Base-by-base conservation (phyloP, 371 early-diverging fungal species). In the Phascolomyces articulosus region DNA sequence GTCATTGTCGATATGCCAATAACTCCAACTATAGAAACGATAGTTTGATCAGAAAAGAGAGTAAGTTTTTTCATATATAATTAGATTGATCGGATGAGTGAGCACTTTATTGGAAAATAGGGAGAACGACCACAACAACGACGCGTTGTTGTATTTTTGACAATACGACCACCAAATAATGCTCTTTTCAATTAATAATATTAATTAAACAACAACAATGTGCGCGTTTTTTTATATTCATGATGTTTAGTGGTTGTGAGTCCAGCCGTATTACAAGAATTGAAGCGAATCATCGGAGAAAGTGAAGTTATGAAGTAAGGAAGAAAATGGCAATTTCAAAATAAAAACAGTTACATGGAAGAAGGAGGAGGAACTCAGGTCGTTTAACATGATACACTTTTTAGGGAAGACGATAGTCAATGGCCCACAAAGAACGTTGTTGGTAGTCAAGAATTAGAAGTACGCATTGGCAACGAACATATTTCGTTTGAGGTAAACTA, bases 1-100 rank as follows among this genome's bases (percentile, higher is more conserved):
- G 98, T 48, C 86, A 86, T 56, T 93, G 95, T 62, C 87, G 96
- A 66, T 98, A 98, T 74, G 95, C 97, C 66, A 98, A 98, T 84
- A 94, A 97, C 83, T 96, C 97, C 38, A 96, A 96, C 78, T 98
- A 98, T 83, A 91, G 97, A 78, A 94, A 96, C 68, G 99, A 98
- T 75, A 90, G 91, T 44, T 85, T 98, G 80, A 98, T 98, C 75
- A 85, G 90, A 71, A 98, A 98, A 79, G 92, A 96, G 74, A 89
- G 94, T 93, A 78, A 61, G 78, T 27, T 58, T 24, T 55, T 31
- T 9, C 34, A 0, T 34, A 34, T 0, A 9, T 34, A 34, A 6
- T 34, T 34, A 9, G 3, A 6, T 34, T 34, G 2, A 34, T 6
- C 6, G 34, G 34, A 34, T 34, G 0, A 0, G 11, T 11, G 34